A percentile compares a stretch with the other conserved stretches of the same genome.
Conservation (phyloP, 2,329 filamentous ascomycete genomes). For the Colletotrichum limetticola region DNA sequence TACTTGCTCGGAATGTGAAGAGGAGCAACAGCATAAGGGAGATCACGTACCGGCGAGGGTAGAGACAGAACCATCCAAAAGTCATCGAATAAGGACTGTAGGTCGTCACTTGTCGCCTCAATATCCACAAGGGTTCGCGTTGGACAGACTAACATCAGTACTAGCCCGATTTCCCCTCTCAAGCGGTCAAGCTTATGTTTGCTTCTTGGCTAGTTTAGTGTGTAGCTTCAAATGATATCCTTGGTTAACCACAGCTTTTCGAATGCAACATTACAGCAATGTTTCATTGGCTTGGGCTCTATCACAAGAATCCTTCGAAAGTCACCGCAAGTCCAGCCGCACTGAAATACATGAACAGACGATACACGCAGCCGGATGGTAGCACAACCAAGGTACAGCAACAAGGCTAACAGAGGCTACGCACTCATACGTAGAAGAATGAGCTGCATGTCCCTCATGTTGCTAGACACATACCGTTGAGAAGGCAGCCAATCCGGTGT, state of each 20-base stretch:
- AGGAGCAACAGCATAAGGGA: not conserved
- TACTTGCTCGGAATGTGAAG: not conserved
- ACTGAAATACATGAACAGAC: not conserved
- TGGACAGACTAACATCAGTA: not conserved
- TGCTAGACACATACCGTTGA: not conserved
- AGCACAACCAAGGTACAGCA: not conserved
- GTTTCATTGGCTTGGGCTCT: not conserved
- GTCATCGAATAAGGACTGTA: no score
- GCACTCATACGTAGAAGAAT: not conserved
- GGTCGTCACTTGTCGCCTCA: not conserved
- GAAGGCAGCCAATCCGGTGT: not conserved
- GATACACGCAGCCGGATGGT: not conserved
- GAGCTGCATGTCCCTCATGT: not conserved
- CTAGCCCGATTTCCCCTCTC: not conserved
- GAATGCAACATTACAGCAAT: not conserved
- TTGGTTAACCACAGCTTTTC: not conserved
- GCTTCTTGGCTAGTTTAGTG: not conserved
- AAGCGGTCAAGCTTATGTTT: not conserved
- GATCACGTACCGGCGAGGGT: not conserved
- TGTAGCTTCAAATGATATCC: not conserved
- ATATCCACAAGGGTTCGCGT: not conserved
- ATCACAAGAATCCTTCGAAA: not conserved
- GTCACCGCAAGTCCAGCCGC: not conserved
- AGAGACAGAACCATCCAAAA: not conserved
- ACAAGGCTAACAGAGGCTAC: not conserved